A percentile compares a stretch with the other conserved stretches of the same genome.
Evolutionary conservation across 2,329 filamentous ascomycete genomes (phyloP).

Genomic region (Colletotrichum siamense): DNA sequence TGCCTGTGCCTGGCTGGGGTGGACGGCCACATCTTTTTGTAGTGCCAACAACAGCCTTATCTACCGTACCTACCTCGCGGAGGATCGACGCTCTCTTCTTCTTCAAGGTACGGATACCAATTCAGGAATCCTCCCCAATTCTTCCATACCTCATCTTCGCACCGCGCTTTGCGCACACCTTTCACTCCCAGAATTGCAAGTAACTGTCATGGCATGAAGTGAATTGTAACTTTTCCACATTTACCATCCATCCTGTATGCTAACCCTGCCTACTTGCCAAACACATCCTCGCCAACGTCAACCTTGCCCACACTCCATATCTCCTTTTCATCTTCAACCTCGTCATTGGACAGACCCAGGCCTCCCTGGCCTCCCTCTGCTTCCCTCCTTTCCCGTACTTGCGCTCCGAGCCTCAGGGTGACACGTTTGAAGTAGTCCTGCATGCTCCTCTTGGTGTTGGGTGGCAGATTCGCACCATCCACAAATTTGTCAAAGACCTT

Average conservation of each 20-base stretch:
- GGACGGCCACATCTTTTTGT: not conserved
- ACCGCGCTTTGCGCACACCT: not conserved
- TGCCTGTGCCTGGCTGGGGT: not conserved
- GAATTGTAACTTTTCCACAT: constrained; percentile 7
- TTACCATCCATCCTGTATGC: not conserved
- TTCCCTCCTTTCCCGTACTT: constrained; percentile 87
- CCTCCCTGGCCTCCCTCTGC: constrained; percentile 90
- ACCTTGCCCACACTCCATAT: constrained; percentile 95
- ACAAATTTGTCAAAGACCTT: constrained; percentile 93
- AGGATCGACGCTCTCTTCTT: not conserved
- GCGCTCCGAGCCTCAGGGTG: constrained; percentile 80
- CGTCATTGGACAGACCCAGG: constrained; percentile 85
- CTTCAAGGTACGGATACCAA: not conserved
- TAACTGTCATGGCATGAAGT: not conserved
- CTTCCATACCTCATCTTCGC: not conserved
- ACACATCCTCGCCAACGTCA: constrained; percentile 72
- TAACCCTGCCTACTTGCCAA: constrained; percentile 39
- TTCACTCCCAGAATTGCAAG: not conserved
- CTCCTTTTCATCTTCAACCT: constrained; percentile 92
- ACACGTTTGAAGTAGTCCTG: constrained; percentile 97
- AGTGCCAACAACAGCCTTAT: not conserved
- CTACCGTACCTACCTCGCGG: too few species aligned
- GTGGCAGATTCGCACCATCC: constrained; percentile 68
- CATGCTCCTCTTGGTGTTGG: constrained; percentile 86
- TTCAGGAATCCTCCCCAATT: not conserved